Conservation (phyloP, 1,284 basidiomycete genomes). For the Rhodotorula sp. region DNA sequence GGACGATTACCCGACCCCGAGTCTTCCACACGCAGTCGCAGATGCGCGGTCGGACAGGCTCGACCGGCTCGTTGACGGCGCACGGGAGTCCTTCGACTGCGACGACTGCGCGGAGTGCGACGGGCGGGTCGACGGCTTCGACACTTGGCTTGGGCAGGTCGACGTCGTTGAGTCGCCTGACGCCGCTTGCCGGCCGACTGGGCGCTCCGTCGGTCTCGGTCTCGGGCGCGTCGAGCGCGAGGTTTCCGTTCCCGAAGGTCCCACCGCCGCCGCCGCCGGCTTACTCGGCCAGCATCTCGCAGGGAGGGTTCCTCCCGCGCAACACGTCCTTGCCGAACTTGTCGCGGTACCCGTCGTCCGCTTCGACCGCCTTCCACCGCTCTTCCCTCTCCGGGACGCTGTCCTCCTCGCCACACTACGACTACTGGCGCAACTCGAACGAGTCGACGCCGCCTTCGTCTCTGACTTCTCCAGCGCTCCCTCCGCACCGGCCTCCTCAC, state of each 20-base stretch:
- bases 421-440: constrained; percentile 10
- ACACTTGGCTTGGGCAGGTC: constrained; percentile 20
- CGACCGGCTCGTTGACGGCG: constrained; percentile 44
- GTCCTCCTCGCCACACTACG: neutral
- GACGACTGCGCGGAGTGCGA: constrained; percentile 25
- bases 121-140: constrained; percentile 21
- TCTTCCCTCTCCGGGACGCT: constrained; percentile 10
- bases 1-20: constrained; percentile 68
- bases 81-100: constrained; percentile 34
- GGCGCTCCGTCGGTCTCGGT: neutral
- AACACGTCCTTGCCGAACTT: constrained; percentile 24
- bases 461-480: neutral
- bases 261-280: constrained; percentile 21
- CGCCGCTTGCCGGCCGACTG: constrained; percentile 1
- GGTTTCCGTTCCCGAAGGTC: constrained; percentile 31
- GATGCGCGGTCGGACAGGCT: constrained; percentile 54
- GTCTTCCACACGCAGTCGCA: constrained; percentile 70
- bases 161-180: constrained; percentile 5
- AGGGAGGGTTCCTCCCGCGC: constrained; percentile 2
- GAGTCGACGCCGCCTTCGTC: constrained; percentile 16
- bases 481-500: neutral
- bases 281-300: constrained; percentile 3
- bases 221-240: constrained; percentile 26
- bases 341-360: neutral
- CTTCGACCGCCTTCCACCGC: neutral